Base-by-base conservation (phyloP, 208 protist genomes). In the Wallacemonas sp. region DNA sequence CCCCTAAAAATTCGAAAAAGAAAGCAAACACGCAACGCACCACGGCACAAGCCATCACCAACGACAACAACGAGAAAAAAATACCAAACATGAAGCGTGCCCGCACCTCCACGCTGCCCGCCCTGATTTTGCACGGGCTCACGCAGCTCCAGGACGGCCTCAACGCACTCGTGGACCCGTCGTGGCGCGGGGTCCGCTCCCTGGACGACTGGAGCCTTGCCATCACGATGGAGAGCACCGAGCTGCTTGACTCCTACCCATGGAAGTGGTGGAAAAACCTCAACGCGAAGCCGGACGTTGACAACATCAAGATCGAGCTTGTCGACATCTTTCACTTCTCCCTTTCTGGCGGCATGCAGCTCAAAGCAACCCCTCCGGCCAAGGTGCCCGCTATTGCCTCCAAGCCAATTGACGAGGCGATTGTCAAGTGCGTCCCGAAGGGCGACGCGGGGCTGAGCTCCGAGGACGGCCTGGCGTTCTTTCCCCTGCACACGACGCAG, bases 181-280 rank as follows among this genome's bases (percentile, higher is more conserved):
- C 81, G 25, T 97, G 92, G 92, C 67, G 76, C 18, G 68, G 73
- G 29, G 68, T 79, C 22, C 84, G 92, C 55, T 74, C 68, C 22
- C 70, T 82, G 29, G 87, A 96, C 57, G 80, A 97, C 79, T 97
- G 92, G 90, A 61, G 70, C 14, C 82, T 97, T 10, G 92, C 92
- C n/a, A 88, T 97, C 49, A 93, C 86, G 12, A 92, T 97, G 84
- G 92, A 97, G 67, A 85, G 76, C 36, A 72, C 83, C 1, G 89
- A 97, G 70, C 74, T 97, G 29, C 76, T 97, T 12, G 92, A 97
- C 72, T 96, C 90, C 10, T 97, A 97, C 72, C 90, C 92, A 45
- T 97, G 92, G 90, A 97, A 97, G 76, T 97, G 92, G 92, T 97
- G 92, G 92, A 97, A 97, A 69, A 97, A 95, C 71, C 46, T 93